Evolutionary conservation across 2,329 filamentous ascomycete genomes (phyloP).

Genomic region (Colletotrichum sp.): DNA sequence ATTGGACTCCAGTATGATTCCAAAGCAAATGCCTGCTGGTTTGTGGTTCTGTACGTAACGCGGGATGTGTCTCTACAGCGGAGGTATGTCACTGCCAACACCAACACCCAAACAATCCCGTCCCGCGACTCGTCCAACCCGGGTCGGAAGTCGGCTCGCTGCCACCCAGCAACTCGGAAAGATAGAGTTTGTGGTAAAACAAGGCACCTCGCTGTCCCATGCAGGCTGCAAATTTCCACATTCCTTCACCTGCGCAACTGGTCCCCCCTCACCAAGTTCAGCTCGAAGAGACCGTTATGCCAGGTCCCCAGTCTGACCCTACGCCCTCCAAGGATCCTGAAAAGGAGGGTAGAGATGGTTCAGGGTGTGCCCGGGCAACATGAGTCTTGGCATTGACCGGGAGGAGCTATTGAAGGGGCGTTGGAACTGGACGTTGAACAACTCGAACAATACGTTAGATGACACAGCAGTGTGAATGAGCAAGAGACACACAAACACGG

Average conservation of each 20-base stretch:
- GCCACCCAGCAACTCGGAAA: slow-evolving; percentile 9
- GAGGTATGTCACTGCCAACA: not conserved
- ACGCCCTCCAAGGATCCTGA: not conserved
- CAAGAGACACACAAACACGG: not conserved
- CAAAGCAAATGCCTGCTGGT: not conserved
- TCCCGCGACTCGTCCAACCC: slow-evolving; percentile 13
- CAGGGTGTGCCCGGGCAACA: not conserved
- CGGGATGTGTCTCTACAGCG: not conserved
- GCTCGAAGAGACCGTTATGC: not conserved
- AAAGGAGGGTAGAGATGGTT: not conserved
- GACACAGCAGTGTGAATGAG: not conserved
- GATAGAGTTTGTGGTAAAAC: slow-evolving; percentile 20
- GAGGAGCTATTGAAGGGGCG: not conserved
- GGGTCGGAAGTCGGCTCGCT: slow-evolving; percentile 19
- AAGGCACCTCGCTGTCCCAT: slow-evolving; percentile 15
- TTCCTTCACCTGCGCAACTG: not conserved
- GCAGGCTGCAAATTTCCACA: slow-evolving; percentile 17
- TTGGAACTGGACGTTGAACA: not conserved
- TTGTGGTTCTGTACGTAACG: not conserved
- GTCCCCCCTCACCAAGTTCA: not conserved
- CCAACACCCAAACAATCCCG: not conserved
- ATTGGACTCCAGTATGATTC: not conserved
- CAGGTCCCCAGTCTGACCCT: not conserved
- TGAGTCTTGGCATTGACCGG: not conserved
- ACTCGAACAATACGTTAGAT: not conserved